Evolutionary conservation across 2,329 filamentous ascomycete genomes (phyloP).

Genomic region (Penicillium verrucosum): DNA sequence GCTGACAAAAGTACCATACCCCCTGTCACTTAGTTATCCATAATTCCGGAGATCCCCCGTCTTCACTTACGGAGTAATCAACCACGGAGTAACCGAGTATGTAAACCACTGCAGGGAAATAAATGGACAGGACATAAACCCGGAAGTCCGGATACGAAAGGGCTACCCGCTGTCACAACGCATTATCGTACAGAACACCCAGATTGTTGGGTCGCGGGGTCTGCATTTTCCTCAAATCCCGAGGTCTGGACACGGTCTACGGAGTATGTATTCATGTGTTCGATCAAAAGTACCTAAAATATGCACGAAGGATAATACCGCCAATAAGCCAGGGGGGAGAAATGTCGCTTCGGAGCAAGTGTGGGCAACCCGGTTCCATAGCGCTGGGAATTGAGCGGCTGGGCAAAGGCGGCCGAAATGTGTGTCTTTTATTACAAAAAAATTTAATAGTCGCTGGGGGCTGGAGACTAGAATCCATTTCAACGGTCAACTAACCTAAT

Average conservation of each 20-base stretch:
- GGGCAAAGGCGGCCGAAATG: not conserved
- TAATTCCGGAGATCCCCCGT: not conserved
- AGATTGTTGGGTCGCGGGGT: not conserved
- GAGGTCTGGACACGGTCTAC: not conserved
- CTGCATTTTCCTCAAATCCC: not conserved
- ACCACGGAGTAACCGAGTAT: not conserved
- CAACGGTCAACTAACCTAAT: slow-evolving; percentile 19
- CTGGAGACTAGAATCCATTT: not conserved
- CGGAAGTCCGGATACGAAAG: not conserved
- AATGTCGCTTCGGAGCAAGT: not conserved
- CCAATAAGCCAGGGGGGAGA: not conserved
- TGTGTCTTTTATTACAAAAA: not conserved
- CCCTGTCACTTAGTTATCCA: not conserved
- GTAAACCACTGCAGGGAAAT: not conserved
- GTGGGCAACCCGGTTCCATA: not conserved
- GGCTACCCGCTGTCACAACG: slow-evolving; percentile 2
- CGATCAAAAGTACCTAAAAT: not conserved
- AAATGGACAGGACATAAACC: not conserved
- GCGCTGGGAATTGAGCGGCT: not conserved
- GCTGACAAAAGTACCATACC: not conserved
- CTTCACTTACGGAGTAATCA: not conserved
- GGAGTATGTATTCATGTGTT: too few species aligned
- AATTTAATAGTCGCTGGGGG: not conserved
- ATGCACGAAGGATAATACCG: not conserved
- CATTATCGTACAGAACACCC: not conserved